phyloP scores from a whole-genome alignment of 129 eudicot species.

The Flaveria bidentis region DNA sequence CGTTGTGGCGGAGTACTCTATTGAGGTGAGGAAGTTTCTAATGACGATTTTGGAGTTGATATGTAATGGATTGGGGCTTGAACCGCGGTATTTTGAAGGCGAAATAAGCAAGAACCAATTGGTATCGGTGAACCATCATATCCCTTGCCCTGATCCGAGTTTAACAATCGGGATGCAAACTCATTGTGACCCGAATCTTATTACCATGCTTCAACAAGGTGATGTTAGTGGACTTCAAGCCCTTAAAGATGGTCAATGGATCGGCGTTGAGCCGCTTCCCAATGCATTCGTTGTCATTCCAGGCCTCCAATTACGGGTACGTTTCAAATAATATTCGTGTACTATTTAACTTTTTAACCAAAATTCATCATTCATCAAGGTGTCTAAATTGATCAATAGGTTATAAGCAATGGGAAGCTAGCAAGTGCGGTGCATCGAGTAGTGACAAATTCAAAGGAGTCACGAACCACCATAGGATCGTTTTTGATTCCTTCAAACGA shows the following conservation, averaged over 20 bases:
- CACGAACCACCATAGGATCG: constrained; percentile 58
- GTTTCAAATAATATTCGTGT: neutral
- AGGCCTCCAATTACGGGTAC: constrained; percentile 39
- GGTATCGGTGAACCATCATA: constrained; percentile 63
- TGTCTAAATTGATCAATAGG: constrained; percentile 33
- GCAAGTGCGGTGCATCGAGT: constrained; percentile 60
- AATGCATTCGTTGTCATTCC: constrained; percentile 58
- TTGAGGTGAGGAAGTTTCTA: constrained; percentile 45
- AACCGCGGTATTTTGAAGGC: constrained; percentile 44
- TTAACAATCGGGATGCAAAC: constrained; percentile 67
- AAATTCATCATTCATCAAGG: neutral
- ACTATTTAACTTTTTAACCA: neutral
- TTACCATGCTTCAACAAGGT: constrained; percentile 62
- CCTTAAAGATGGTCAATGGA: constrained; percentile 57
- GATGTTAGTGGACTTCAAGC: constrained; percentile 65
- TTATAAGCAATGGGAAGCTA: constrained; percentile 61
- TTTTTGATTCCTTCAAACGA: constrained; percentile 53
- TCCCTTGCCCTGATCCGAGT: constrained; percentile 76
- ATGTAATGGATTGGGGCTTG: constrained; percentile 59
- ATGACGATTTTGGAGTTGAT: constrained; percentile 51
- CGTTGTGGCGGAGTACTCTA: constrained; percentile 48
- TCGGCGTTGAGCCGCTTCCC: constrained; percentile 54
- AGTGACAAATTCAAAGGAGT: constrained; percentile 41
- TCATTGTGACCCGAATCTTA: constrained; percentile 75
- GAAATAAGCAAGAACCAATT: constrained; percentile 45